Base-by-base conservation (phyloP, 345 rosid genomes). In the Kandelia obovata region DNA sequence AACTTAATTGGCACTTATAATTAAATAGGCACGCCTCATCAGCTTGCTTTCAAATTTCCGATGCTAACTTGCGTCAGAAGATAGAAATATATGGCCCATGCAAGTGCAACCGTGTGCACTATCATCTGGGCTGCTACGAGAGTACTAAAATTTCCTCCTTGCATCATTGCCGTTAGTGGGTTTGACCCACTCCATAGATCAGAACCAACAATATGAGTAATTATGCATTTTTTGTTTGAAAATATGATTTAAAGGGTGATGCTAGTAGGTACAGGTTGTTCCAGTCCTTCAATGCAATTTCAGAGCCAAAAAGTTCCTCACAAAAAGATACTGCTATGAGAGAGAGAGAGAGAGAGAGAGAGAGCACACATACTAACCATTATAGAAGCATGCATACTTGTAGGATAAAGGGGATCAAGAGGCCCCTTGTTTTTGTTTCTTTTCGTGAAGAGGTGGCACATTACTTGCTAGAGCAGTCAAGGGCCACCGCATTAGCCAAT, bases 351-450 rank as follows among this genome's bases (percentile, higher is more conserved):
- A 6, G 37, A 34, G 9, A 34, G 35, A 32, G 35, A 32, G 35
- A 32, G 35, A 32, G 35, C 5, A 7, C 37, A 34, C 9, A 7
- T 78, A 80, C 61, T 66, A 60, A 64, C 75, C 82, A 82, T 76
- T 61, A 66, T 39, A 65, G 78, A 65, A 73, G 75, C 85, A 79
- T 26, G 53, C 32, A 65, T 58, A 53, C 13, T 58, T 59, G 64
- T 21, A 55, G 61, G 61, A 65, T 65, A 25, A 71, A 75, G 75
- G 73, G 66, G 59, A 59, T 75, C 64, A 67, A 75, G 64, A 71
- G 73, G 76, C 56, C 79, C 84, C 83, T 73, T 79, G 30, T 69
- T 77, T 81, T 75, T 71, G 58, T 65, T n/a, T 83, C 30, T 20
- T 5, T 49, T 10, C 7, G 9, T 66, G 61, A 58, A 52, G 57